Percentiles rank a stretch among this genome's conserved stretches.
These are phyloP conservation scores for Pharus latifolius DNA, from an alignment of 176 grass and related monocot species.

Conservation along the genomic window DNA sequence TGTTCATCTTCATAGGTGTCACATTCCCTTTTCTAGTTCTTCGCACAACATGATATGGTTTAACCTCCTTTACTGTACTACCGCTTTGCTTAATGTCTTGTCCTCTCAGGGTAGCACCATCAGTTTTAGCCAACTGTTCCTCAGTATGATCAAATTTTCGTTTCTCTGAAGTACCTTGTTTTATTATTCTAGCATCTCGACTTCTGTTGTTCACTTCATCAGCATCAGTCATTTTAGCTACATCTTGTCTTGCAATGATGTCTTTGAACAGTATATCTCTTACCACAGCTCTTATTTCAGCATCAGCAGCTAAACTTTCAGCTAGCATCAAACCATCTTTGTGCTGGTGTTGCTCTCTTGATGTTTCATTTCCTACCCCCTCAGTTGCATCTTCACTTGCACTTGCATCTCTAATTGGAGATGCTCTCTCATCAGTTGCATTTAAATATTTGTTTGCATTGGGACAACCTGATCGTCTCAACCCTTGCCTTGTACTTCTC, in stretches of 20 bases:
- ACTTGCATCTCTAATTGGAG: background rate
- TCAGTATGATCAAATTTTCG: background rate
- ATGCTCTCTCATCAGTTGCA: constrained; percentile 3
- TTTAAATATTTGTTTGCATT: constrained; percentile 20
- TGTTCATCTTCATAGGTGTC: too few species aligned
- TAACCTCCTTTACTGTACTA: background rate
- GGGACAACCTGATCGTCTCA: constrained; percentile 10
- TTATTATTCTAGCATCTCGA: background rate
- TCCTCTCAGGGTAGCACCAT: background rate
- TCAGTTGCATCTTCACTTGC: constrained; percentile 16
- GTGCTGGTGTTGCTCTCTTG: background rate
- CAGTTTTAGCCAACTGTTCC: background rate
- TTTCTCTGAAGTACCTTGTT: background rate
- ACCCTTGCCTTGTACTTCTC: constrained; percentile 14
- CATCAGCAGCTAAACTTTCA: constrained; percentile 26
- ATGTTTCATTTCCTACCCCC: constrained; percentile 1
- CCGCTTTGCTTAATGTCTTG: constrained; percentile 6
- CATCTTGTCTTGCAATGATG: constrained; percentile 25
- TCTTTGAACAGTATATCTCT: constrained; percentile 51
- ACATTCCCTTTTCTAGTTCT: background rate
- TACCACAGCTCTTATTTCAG: constrained; percentile 49
- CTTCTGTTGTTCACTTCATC: constrained; percentile 46
- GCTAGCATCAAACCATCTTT: background rate
- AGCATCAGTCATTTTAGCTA: constrained; percentile 33
- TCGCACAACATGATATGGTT: background rate